Evolutionary conservation across 768 basidiomycete species (phyloP), one percentile per base, ranked within the genome.

Genomic region (Pisolithus albus): DNA sequence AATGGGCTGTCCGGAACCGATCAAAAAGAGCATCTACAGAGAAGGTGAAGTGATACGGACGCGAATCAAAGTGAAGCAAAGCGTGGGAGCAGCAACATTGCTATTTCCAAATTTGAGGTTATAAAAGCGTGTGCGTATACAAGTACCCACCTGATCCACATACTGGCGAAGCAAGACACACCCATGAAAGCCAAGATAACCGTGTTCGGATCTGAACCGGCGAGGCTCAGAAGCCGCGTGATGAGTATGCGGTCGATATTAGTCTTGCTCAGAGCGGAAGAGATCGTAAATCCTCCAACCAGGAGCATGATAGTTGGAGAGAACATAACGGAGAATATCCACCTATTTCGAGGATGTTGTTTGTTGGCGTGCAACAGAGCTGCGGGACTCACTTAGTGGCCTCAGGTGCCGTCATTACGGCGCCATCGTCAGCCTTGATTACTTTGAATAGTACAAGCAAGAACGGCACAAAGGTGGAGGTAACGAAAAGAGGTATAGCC

Each of bases 401-500:
- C n/a, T 81, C 82, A 0, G 74, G 68, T 1, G 88, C 75, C 1
- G 74, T 59, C 46, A 94, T 54, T 6, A 79, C 74, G 4, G 56
- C 63, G 24, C 76, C 73, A 0, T 74, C 80, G 24, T 86, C 78
- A 2, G 68, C 64, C 21, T 85, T 78, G 26, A 97, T 77, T 32
- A 97, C 88, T 34, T 82, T 81, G 15, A 95, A 71, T n/a, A 82
- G 70, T n/a, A 96, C 86, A 30, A 96, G 78, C 4, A 97, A 77
- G 42, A 95, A 72, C 0, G 96, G 96, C 4, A 98, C 84, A 46
- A 87, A 75, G 57, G 87, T 83, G 2, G 93, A 95, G 0, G 96
- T 99, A n/a, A 95, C 92, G 63, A 98, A 99, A 7, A 98, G 78
- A 2, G 96, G 93, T 53, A 98, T 93, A 21, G 94, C 92, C 92